Conservation (phyloP, 2,329 filamentous ascomycete genomes). For the Coniella lustricola region DNA sequence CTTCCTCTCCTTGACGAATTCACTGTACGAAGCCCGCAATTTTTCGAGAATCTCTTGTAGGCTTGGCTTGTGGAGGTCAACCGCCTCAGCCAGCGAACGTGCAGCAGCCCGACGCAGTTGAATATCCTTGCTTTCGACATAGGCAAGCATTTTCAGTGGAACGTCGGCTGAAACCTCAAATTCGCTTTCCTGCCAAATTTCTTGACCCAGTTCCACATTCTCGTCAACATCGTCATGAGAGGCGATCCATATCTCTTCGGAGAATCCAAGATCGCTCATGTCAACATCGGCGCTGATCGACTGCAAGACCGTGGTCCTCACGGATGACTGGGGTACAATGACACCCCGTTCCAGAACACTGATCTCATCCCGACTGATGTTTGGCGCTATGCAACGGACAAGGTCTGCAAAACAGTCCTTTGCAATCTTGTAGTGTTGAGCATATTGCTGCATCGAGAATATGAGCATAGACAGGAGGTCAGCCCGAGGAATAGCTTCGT, state of each 20-base stretch:
- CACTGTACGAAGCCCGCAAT: conserved; percentile 65
- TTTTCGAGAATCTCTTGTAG: conserved; percentile 56
- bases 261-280: conserved; percentile 78
- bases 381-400: conserved; percentile 75
- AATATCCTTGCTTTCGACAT: conserved; percentile 70
- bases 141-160: conserved; percentile 63
- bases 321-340: conserved; percentile 71
- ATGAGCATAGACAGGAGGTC: conserved; percentile 68
- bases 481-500: conserved; percentile 67
- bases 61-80: conserved; percentile 51
- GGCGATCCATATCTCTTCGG: conserved; percentile 87
- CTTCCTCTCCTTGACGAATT: conserved; percentile 73
- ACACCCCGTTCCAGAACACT: conserved; percentile 67
- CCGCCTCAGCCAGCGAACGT: conserved; percentile 69
- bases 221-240: conserved; percentile 87
- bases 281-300: conserved; percentile 88
- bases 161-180: conserved; percentile 62
- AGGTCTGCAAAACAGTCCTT: conserved; percentile 88
- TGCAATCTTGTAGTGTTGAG: conserved; percentile 89
- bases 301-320: conserved; percentile 79
- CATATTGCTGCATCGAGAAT: conserved; percentile 77
- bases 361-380: conserved; percentile 68
- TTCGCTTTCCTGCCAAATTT: conserved; percentile 93
- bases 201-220: conserved; percentile 72
- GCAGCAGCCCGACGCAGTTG: conserved; percentile 81